Evolutionary conservation across 2,329 filamentous ascomycete species (phyloP).

Genomic region (Phyllosticta paracitricarpa): DNA sequence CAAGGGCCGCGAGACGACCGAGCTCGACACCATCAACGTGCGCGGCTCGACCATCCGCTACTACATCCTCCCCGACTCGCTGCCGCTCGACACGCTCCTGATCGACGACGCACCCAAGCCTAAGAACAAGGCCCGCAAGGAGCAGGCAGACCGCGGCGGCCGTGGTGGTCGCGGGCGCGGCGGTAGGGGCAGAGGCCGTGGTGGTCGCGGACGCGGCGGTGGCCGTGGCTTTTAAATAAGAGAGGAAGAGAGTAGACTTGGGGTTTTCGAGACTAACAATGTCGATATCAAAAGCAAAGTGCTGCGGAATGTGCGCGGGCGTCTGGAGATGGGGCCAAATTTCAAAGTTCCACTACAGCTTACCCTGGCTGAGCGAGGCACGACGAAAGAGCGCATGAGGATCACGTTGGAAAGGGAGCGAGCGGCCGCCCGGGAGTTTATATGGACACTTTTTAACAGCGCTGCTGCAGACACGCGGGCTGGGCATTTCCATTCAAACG

Average conservation of each 20-base stretch:
- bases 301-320: too few relatives aligned
- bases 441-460: too few relatives aligned
- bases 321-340: too few relatives aligned
- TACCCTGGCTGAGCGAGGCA: too few relatives aligned
- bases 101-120: constrained; percentile 97
- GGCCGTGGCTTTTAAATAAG: constrained; percentile 7
- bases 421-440: too few relatives aligned
- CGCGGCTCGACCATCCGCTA: constrained; percentile 94
- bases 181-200: constrained; percentile 35
- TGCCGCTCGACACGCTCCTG: constrained; percentile 88
- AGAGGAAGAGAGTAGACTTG: background rate
- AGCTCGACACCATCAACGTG: constrained; percentile 91
- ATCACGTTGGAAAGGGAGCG: too few relatives aligned
- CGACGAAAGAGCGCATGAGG: too few relatives aligned
- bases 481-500: background rate
- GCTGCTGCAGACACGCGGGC: too few relatives aligned
- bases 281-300: background rate
- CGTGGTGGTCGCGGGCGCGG: constrained; percentile 37
- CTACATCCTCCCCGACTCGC: constrained; percentile 88
- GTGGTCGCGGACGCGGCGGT: constrained; percentile 36
- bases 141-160: constrained; percentile 47
- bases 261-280: background rate
- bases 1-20: constrained; percentile 75
- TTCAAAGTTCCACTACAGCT: too few relatives aligned
- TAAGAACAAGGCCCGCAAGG: constrained; percentile 99